phyloP scores from a whole-genome alignment of 2,329 filamentous ascomycete genomes.

The Aspergillus alliaceus region DNA sequence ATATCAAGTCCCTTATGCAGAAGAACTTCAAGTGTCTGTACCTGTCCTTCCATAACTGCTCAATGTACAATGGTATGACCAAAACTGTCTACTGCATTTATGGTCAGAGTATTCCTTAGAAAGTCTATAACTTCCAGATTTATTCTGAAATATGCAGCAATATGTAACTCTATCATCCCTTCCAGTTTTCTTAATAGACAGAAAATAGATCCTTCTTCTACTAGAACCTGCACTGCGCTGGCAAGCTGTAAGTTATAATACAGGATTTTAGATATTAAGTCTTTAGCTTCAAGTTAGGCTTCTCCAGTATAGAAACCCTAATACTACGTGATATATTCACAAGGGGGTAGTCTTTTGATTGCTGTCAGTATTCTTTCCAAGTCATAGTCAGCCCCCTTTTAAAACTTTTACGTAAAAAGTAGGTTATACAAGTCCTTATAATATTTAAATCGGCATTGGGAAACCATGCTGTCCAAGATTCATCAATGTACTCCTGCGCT shows the following conservation, averaged over 20 bases:
- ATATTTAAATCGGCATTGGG: slow-evolving; percentile 17
- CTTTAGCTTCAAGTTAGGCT: background rate
- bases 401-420: slow-evolving; percentile 22
- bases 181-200: background rate
- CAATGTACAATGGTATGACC: background rate
- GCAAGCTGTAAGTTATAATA: background rate
- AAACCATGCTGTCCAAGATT: slow-evolving; percentile 15
- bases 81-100: background rate
- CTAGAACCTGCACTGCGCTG: background rate
- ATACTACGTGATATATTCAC: slow-evolving; percentile 16
- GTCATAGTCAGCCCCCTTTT: background rate
- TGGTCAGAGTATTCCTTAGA: background rate
- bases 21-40: background rate
- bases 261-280: background rate
- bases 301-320: slow-evolving; percentile 17
- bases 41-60: background rate
- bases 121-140: background rate
- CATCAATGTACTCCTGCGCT: slow-evolving; percentile 31
- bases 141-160: slow-evolving; percentile 9
- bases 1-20: background rate
- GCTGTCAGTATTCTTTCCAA: background rate
- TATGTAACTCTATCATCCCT: slow-evolving; percentile 4
- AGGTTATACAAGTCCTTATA: slow-evolving; percentile 20
- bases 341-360: slow-evolving; percentile 9
- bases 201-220: background rate